Conservation (phyloP, 2,329 filamentous ascomycete genomes). For the Colletotrichum limetticola region DNA sequence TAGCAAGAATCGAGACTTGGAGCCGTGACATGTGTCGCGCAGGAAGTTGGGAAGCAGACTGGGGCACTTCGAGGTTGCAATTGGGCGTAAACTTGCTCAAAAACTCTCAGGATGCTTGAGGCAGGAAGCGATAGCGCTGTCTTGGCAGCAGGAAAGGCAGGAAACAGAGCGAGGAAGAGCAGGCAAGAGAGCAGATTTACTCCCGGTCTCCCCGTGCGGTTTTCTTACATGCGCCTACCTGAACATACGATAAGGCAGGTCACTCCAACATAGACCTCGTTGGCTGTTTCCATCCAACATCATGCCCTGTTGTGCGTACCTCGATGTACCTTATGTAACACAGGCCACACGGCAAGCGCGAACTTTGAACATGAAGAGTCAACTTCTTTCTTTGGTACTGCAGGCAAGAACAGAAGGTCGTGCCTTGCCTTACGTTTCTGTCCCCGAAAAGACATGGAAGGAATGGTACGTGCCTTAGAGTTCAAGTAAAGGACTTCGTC, state of each 20-base stretch:
- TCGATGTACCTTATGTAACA: background rate
- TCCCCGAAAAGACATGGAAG: background rate
- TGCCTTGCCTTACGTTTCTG: background rate
- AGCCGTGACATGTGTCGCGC: constrained; percentile 6
- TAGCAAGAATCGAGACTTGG: background rate
- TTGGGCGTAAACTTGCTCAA: constrained; percentile 40
- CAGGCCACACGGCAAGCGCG: background rate
- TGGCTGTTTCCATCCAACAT: background rate
- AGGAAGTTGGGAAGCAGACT: background rate
- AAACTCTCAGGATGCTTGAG: constrained; percentile 33
- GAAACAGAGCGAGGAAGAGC: too few relatives aligned
- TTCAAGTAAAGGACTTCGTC: constrained; percentile 1
- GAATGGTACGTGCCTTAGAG: background rate
- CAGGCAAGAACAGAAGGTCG: too few relatives aligned
- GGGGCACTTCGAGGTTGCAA: background rate
- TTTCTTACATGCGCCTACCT: constrained; percentile 2
- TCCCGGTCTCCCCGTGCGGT: background rate
- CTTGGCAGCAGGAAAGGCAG: constrained; percentile 13
- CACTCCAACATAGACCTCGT: background rate
- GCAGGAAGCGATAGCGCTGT: constrained; percentile 23
- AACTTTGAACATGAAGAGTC: background rate
- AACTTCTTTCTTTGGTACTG: background rate
- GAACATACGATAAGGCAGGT: constrained; percentile 20
- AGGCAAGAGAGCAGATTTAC: background rate
- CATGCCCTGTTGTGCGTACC: background rate